Percentiles rank a stretch among this genome's conserved stretches.
Conservation (phyloP, 768 basidiomycete genomes). For the Boletus reticuloceps region DNA sequence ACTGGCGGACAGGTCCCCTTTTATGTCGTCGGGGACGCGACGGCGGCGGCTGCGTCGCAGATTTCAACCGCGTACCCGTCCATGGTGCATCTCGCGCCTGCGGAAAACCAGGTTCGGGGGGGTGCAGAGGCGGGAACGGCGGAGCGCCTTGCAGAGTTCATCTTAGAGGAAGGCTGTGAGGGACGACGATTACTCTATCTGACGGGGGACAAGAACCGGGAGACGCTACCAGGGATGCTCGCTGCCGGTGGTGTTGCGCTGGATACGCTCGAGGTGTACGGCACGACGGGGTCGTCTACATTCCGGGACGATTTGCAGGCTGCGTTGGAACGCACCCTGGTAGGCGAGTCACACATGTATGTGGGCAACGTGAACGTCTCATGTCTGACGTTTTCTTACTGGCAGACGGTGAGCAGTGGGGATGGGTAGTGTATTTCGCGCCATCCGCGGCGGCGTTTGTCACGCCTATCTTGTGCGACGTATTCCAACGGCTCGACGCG, state of each 20-base stretch:
- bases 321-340: conserved; percentile 25
- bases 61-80: conserved; percentile 31
- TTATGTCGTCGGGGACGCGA: conserved; percentile 75
- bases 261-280: conserved; percentile 63
- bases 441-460: conserved; percentile 67
- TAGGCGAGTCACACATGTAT: conserved; percentile 20
- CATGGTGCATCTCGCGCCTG: conserved; percentile 35
- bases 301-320: conserved; percentile 46
- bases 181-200: conserved; percentile 57
- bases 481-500: conserved; percentile 33
- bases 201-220: conserved; percentile 84
- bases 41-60: conserved; percentile 44
- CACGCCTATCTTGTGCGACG: conserved; percentile 44
- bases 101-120: conserved; percentile 37
- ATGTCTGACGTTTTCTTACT: not conserved
- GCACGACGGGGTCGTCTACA: conserved; percentile 54
- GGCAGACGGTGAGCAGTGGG: conserved; percentile 1
- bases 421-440: conserved; percentile 75
- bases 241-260: conserved; percentile 42
- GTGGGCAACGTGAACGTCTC: not conserved
- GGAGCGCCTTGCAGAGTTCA: conserved; percentile 64
- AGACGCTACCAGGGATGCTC: conserved; percentile 57
- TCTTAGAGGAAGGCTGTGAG: conserved; percentile 39
- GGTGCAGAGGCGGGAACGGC: conserved; percentile 57
- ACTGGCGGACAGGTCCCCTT: conserved; percentile 63